Evolutionary conservation across 2,329 filamentous ascomycete species (phyloP), one percentile per base, ranked within the genome.

Genomic region (Aspergillus viridinutans): DNA sequence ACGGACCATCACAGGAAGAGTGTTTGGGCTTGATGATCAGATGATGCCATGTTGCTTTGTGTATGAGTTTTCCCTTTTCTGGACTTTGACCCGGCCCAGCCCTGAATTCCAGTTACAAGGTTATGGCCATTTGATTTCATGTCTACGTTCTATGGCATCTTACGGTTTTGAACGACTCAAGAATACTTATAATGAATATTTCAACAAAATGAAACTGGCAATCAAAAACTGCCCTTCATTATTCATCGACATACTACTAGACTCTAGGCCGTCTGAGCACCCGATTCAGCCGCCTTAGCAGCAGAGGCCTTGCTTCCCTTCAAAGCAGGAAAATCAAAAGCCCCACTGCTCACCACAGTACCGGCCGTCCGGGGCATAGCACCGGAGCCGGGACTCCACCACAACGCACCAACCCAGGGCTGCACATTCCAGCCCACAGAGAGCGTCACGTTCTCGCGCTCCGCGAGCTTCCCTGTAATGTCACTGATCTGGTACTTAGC

Each of bases 401-500:
- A 89, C 73, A 97, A 76, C 53, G 88, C 76, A 14, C 94, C 94
- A 10, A 99, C 91, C 90, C 93, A 97, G 32, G 94, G 94, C 80
- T 99, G 94, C 58, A 97, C 89, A 76, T 97, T 97, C 85, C 96
- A 99, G 70, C 94, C 88, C 53, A 97, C 79, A 67, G 87, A 86
- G 61, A 99, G 79, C 29, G 85, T 87, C 56, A 93, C 90, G 71
- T 94, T 86, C 52, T 83, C 79, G 50, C 85, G 81, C 68, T 88
- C 83, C 49, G 90, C 89, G 63, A 97, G 82, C 73, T 86, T 87
- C 59, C 92, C 90, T 10, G 83, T 84, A 10, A 93, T 90, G 73
- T 97, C 92, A 4, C 92, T 96, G 76, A 99, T 94, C 72, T 96
- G 92, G 80, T 99, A 99, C 76, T 99, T 99, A 2, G 92, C 90